Evolutionary conservation across 768 basidiomycete species (phyloP), one percentile per base, ranked within the genome.

Genomic region (Brasilioporus rufonigricans): DNA sequence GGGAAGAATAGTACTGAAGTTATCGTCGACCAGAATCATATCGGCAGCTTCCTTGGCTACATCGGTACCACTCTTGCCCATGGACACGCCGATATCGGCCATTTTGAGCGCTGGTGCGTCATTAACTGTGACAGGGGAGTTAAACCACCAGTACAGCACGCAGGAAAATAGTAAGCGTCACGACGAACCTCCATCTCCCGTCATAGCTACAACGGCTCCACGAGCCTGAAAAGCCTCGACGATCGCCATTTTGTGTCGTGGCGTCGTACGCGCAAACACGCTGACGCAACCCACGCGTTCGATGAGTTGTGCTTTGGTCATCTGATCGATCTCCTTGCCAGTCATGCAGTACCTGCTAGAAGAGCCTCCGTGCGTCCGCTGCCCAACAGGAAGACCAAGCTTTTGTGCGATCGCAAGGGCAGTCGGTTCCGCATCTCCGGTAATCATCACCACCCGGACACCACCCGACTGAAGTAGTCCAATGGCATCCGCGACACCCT

Each of bases 41-140:
- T 98, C 93, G 8, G 96, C 95, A 10, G 95, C 95, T 73, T 98
- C 96, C 73, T 98, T 98, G 24, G 96, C 94, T 12, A 98, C 96
- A 67, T 98, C 96, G 19, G 96, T 97, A n/a, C 96, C 96, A 57
- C 90, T 92, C 73, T 91, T 93, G 53, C 96, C 96, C 96, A 98
- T 98, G 36, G 93, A 91, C 50, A 98, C 84, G 13, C 96, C 96
- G 63, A 98, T 97, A 68, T 98, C 95, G 3, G 96, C 95, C 92
- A 93, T 93, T 73, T 95, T 97, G 57, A 98, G 75, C 38, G 96
- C 95, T 3, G 95, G 96, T 0, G 96, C 94, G 62, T 98, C 96
- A 69, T 98, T 98, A 16, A 98, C 95, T 82, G 46, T 45, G 44
- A 44, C 6, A 5, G 26, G 14, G 39, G 0, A 10, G 35, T 43